phyloP scores from a whole-genome alignment of 345 rosid species.

The Citrus hindsii region DNA sequence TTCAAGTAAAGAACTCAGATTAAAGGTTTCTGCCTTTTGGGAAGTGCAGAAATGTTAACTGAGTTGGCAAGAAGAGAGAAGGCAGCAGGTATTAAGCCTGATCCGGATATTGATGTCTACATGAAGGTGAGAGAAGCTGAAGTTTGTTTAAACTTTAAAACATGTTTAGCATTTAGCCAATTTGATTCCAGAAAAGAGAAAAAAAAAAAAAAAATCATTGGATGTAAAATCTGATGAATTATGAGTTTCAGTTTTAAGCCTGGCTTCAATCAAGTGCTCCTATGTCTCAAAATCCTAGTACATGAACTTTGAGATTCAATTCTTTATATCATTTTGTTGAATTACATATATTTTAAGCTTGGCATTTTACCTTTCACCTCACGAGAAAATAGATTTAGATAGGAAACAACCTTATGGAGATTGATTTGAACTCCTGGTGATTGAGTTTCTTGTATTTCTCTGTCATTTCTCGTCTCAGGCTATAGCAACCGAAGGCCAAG shows the following conservation, averaged over 20 bases:
- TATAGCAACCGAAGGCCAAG: constrained; percentile 41
- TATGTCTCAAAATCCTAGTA: background rate
- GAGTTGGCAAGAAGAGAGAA: constrained; percentile 83
- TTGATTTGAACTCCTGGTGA: background rate
- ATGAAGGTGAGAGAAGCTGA: constrained; percentile 48
- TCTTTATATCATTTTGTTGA: background rate
- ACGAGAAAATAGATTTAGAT: background rate
- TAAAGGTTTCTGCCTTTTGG: background rate
- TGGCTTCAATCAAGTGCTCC: background rate
- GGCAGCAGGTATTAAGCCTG: constrained; percentile 73
- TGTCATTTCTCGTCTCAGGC: constrained; percentile 34
- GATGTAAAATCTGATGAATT: background rate
- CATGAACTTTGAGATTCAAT: background rate
- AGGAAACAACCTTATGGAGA: background rate
- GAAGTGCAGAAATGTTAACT: constrained; percentile 49
- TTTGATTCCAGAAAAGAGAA: too few species aligned
- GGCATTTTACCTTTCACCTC: background rate
- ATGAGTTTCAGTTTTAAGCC: background rate
- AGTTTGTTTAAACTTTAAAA: background rate
- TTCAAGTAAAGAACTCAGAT: background rate
- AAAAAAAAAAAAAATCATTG: background rate
- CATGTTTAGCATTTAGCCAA: background rate
- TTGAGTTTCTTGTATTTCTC: background rate
- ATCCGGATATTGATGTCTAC: constrained; percentile 74
- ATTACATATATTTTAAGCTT: background rate